Conservation (phyloP, 2,329 filamentous ascomycete genomes). For the Aspergillus oerlinghausenensis region DNA sequence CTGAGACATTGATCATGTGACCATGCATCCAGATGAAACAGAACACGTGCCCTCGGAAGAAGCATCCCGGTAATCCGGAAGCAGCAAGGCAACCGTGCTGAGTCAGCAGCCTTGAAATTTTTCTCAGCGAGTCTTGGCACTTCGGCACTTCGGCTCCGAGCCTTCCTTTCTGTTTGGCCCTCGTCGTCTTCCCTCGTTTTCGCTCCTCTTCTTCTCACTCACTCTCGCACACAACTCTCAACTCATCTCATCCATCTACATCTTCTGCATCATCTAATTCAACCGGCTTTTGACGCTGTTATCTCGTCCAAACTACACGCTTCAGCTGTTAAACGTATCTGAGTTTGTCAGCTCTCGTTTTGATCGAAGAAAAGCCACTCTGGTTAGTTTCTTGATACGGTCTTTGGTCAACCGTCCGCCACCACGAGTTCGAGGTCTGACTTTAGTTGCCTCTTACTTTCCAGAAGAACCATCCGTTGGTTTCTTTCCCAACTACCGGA, state of each 20-base stretch:
- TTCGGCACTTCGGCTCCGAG: constrained; percentile 19
- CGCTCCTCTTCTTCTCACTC: constrained; percentile 6
- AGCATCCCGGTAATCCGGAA: neutral
- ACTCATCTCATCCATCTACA: neutral
- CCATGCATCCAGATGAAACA: neutral
- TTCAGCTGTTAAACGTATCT: constrained; percentile 5
- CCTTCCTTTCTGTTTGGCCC: constrained; percentile 21
- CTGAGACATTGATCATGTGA: neutral
- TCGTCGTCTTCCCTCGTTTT: constrained; percentile 15
- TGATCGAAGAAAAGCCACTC: constrained; percentile 7
- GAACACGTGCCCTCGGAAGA: constrained; percentile 4
- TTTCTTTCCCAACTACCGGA: constrained; percentile 33
- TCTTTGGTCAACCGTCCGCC: constrained; percentile 3
- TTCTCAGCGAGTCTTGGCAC: constrained; percentile 13
- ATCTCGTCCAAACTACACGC: constrained; percentile 4
- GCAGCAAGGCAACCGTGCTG: neutral
- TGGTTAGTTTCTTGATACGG: constrained; percentile 16
- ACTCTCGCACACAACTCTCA: neutral
- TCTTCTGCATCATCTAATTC: constrained; percentile 5
- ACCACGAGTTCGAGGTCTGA: constrained; percentile 11
- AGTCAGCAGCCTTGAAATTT: neutral
- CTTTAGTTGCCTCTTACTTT: constrained; percentile 5
- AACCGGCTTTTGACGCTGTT: constrained; percentile 13
- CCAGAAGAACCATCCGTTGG: constrained; percentile 28
- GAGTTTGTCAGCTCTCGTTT: constrained; percentile 7